These are phyloP conservation scores for Ceratocystis eucalypticola DNA, from an alignment of 2,329 filamentous ascomycete genomes.

Conservation along the genomic window DNA sequence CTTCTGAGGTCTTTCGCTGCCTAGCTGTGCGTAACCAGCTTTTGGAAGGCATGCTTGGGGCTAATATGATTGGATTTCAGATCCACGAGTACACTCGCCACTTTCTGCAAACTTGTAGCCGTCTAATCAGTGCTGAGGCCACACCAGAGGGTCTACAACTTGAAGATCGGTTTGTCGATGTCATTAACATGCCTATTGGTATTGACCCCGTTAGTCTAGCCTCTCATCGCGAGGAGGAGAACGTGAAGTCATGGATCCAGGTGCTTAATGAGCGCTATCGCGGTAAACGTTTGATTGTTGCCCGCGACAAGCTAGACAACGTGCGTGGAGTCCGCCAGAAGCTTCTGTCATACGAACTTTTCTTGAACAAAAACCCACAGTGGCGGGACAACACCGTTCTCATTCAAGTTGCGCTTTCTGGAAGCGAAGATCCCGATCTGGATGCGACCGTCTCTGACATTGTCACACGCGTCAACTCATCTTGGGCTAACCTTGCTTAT, in stretches of 20 bases:
- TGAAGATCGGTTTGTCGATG: conserved; percentile 86
- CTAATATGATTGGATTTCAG: conserved; percentile 87
- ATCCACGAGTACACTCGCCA: conserved; percentile 86
- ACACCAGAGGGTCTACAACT: conserved; percentile 78
- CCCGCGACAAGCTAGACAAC: conserved; percentile 84
- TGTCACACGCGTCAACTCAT: conserved; percentile 84
- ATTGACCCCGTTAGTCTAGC: conserved; percentile 72
- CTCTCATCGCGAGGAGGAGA: conserved; percentile 53
- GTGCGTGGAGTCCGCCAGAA: conserved; percentile 90
- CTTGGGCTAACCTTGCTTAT: conserved; percentile 79
- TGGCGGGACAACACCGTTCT: conserved; percentile 80
- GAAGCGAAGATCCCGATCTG: conserved; percentile 74
- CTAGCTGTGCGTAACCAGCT: conserved; percentile 75
- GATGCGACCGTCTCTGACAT: conserved; percentile 86
- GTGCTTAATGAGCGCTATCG: conserved; percentile 73
- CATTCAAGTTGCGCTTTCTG: conserved; percentile 86
- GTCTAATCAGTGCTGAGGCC: conserved; percentile 78
- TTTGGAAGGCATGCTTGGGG: conserved; percentile 81
- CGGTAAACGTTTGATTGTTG: conserved; percentile 81
- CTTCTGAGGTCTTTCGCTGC: conserved; percentile 90
- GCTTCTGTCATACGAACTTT: conserved; percentile 79
- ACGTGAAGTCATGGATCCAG: conserved; percentile 65
- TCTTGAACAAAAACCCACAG: conserved; percentile 84
- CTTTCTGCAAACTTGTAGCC: conserved; percentile 90
- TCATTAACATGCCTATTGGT: conserved; percentile 73